Evolutionary conservation across 164 flowering plant species (phyloP).

Genomic region (Aristolochia fimbriata): DNA sequence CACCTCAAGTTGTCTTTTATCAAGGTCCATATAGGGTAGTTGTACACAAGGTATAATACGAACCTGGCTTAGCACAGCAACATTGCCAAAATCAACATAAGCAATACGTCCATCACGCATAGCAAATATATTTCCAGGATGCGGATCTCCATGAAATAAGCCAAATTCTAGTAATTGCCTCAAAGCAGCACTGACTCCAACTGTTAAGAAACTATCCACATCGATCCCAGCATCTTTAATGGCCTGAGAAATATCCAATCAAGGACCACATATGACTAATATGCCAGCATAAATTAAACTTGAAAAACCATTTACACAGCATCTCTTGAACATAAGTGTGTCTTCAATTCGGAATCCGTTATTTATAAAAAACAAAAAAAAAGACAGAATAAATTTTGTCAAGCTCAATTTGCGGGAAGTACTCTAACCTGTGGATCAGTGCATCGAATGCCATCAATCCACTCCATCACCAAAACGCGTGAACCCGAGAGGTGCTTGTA

Average conservation of each 20-base stretch:
- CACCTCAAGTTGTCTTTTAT: background rate
- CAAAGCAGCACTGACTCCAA: conserved; percentile 98
- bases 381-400: background rate
- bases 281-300: background rate
- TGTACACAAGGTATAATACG: no score
- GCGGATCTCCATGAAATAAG: conserved; percentile 96
- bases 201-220: conserved; percentile 79
- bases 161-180: conserved; percentile 94
- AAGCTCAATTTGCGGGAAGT: background rate
- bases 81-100: conserved; percentile 98
- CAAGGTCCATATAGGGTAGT: no score
- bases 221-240: conserved; percentile 81
- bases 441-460: conserved; percentile 99
- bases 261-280: background rate
- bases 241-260: conserved; percentile 37
- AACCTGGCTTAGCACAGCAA: conserved; percentile 96
- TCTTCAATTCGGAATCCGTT: no score
- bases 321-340: no score
- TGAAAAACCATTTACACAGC: no score
- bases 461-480: conserved; percentile 95
- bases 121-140: conserved; percentile 98
- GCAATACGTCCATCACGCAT: conserved; percentile 99
- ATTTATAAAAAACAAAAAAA: no score
- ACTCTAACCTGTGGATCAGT: conserved; percentile 81
- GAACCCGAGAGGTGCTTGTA: conserved; percentile 76